Base-by-base conservation (phyloP, 768 basidiomycete genomes). In the Tulasnella calospora region DNA sequence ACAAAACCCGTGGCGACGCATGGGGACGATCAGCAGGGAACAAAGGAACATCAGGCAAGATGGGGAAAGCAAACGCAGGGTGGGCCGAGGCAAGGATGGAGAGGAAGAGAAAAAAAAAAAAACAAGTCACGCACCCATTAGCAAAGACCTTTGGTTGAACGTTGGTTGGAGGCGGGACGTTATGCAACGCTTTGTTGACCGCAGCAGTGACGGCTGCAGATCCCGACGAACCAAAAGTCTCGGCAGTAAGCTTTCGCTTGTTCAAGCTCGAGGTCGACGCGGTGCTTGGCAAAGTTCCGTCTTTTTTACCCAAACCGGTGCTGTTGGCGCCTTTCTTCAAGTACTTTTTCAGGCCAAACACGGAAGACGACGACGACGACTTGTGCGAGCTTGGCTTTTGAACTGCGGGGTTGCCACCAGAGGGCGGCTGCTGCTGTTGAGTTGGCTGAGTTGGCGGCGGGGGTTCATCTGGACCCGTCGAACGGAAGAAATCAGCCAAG, bases 71-170 rank as follows among this genome's bases (percentile, higher is more conserved):
- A 40, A 12, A 40, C 1, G 40, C 13, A 15, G 44, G 44, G 44
- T 2, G 44, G 3, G 44, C 3, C 10, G 44, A 3, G 44, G 44
- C 44, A 12, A 40, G 3, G 40, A 38, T 15, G 44, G 4, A 15
- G 44, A 44, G 44, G 17, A 6, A 33, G 44, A 44, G 13, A 33
- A 35, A 35, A 67, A 67, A 67, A 67, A 30, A 27, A 23, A 74
- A 51, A 74, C 5, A n/a, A 36, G 12, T 7, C 33, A 46, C 77
- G 73, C 69, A 78, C 77, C 77, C 77, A 71, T 78, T 78, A 10
- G 77, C 77, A 72, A 78, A 78, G 40, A 78, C 69, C 38, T 71
- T 78, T 13, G 77, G 77, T 36, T 78, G 67, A 47, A 51, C 55
- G 69, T 78, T 78, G 17, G 71, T 40, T 8, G 77, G 77, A 1